phyloP scores from a whole-genome alignment of 441 rosid species.

The Mallotus repandus region DNA sequence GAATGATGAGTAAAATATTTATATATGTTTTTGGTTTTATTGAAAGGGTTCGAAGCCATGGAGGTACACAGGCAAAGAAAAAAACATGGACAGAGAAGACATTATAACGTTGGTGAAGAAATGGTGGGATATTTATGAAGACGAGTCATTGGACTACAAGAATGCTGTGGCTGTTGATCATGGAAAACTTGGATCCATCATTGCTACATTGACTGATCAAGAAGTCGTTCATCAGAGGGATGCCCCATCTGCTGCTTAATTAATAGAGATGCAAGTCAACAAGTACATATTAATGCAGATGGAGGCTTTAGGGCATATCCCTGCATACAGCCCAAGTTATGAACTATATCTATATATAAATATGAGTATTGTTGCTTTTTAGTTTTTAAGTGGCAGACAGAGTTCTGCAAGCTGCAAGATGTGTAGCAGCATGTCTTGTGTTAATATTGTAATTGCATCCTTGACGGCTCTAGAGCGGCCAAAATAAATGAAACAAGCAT shows the following conservation, averaged over 20 bases:
- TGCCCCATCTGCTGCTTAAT: conserved; percentile 13
- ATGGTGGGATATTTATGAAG: conserved; percentile 82
- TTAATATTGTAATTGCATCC: too few relatives aligned
- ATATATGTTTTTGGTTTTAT: not conserved
- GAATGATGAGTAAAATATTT: too few relatives aligned
- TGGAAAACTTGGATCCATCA: conserved; percentile 2
- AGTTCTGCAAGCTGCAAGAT: too few relatives aligned
- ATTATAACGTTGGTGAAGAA: conserved; percentile 58
- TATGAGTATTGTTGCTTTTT: too few relatives aligned
- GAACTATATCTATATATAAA: too few relatives aligned
- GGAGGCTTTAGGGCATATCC: not conserved
- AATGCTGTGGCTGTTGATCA: conserved; percentile 9
- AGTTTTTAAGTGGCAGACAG: too few relatives aligned
- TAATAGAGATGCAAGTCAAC: too few relatives aligned
- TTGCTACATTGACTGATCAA: not conserved
- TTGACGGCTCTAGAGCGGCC: too few relatives aligned
- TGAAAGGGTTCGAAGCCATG: conserved; percentile 75
- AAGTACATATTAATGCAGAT: too few relatives aligned
- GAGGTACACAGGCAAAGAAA: conserved; percentile 64
- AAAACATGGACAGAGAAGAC: conserved; percentile 66
- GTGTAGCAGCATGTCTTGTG: too few relatives aligned
- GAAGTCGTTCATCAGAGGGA: not conserved
- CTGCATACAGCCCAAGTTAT: not conserved
- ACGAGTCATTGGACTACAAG: conserved; percentile 52
- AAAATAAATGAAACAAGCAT: too few relatives aligned